phyloP scores from a whole-genome alignment of 306 rosid genomes.

The Neltuma alba region DNA sequence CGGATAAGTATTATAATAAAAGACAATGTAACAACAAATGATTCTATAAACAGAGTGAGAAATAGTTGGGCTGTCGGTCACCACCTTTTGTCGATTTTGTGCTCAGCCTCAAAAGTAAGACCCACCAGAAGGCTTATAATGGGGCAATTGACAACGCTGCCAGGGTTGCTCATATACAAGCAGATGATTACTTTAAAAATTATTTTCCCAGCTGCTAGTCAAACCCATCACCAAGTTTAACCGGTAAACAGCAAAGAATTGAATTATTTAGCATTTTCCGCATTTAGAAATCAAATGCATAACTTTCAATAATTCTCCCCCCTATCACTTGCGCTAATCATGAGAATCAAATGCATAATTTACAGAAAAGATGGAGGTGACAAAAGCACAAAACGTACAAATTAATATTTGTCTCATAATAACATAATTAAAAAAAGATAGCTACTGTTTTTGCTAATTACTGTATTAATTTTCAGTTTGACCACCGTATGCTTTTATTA shows the following conservation, averaged over 20 bases:
- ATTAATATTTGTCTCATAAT: too few species aligned
- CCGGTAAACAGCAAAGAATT: neutral
- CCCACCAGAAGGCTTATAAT: conserved; percentile 5
- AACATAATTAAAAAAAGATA: too few species aligned
- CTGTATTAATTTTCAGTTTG: neutral
- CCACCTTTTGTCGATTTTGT: neutral
- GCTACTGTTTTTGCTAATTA: neutral
- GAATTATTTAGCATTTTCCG: too few species aligned
- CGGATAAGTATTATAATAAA: too few species aligned
- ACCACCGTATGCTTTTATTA: neutral
- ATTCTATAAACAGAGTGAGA: neutral
- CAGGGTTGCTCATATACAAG: too few species aligned
- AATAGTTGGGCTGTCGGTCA: neutral
- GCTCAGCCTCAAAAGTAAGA: neutral
- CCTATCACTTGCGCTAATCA: neutral
- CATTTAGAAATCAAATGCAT: too few species aligned
- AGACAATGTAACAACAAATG: neutral
- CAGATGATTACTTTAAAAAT: too few species aligned
- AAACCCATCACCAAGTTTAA: neutral
- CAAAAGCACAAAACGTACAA: neutral
- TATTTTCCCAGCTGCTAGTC: too few species aligned
- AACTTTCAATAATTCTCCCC: too few species aligned
- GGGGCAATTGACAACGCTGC: too few species aligned
- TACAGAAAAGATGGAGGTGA: neutral
- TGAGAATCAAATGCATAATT: neutral